Evolutionary conservation across 2,329 filamentous ascomycete species (phyloP).

Genomic region (Hymenoscyphus linearis): DNA sequence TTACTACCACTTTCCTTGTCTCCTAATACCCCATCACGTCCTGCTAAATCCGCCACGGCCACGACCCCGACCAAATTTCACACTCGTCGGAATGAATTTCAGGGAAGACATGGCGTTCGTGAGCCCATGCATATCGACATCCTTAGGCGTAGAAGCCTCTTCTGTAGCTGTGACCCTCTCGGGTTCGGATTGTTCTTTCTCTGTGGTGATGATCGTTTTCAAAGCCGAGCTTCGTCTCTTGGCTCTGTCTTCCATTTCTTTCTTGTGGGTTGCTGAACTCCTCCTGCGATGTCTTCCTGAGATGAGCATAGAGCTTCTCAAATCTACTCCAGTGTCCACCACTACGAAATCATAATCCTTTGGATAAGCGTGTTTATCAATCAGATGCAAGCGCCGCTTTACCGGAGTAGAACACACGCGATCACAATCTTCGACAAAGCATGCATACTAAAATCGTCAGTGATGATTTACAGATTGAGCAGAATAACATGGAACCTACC

Average conservation of each 20-base stretch:
- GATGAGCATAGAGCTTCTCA: constrained; percentile 70
- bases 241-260: constrained; percentile 22
- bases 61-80: constrained; percentile 52
- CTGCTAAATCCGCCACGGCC: constrained; percentile 30
- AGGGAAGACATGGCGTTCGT: constrained; percentile 65
- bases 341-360: constrained; percentile 83
- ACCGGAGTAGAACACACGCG: constrained; percentile 75
- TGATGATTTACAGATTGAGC: background rate
- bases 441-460: constrained; percentile 60
- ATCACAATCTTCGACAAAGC: constrained; percentile 86
- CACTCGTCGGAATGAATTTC: constrained; percentile 62
- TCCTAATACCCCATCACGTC: constrained; percentile 13
- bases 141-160: constrained; percentile 16
- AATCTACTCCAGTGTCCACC: constrained; percentile 85
- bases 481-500: constrained; percentile 43
- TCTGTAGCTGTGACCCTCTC: constrained; percentile 18
- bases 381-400: constrained; percentile 81
- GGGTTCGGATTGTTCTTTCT: constrained; percentile 6
- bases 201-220: constrained; percentile 4
- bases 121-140: constrained; percentile 52
- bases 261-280: constrained; percentile 38
- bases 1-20: background rate
- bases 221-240: constrained; percentile 19
- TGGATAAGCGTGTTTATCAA: constrained; percentile 92
- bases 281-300: constrained; percentile 46